Evolutionary conservation across 306 rosid species (phyloP), one percentile per base, ranked within the genome.

Genomic region (Citrullus amarus): DNA sequence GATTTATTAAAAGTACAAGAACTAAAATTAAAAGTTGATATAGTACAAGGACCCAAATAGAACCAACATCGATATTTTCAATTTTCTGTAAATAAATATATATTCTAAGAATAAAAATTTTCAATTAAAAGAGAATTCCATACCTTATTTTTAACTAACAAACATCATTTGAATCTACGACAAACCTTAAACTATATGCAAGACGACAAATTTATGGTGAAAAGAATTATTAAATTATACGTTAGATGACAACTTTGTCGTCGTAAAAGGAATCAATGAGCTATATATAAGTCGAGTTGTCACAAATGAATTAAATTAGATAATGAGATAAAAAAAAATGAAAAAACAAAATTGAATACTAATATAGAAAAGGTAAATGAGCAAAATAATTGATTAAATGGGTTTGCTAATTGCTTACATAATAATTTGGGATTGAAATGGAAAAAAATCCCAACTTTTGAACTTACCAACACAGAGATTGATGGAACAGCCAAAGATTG

Each of bases 381-480:
- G 77, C 0, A 13, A 71, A 71, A 46, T 14, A 22, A 6, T 46
- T 6, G 18, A 46, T 6, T 43, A 48, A 71, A 20, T 70, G 36
- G 56, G 55, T 25, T 70, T 46, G 53, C 7, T 46, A 46, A 46
- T 46, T 46, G 76, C 57, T 70, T 70, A 22, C n/a, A 41, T n/a
- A 44, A 69, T 69, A 69, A 69, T 69, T 43, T 41, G 55, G 32
- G 9, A 22, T 20, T 44, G 2, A 70, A 46, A 70, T 44, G 14
- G 57, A 6, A 43, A 69, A 12, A 71, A 71, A 71, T 15, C 22
- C 0, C 2, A 48, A 17, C 11, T 8, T 48, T 46, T 71, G 76
- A 71, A 71, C 13, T 46, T 71, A 71, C 39, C 77, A 71, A 50
- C 58, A 48, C 41, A 71, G 77, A 48, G 59, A 71, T 25, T 71